Evolutionary conservation across 208 protist genomes (phyloP).

Genomic region (Acanthamoeba triangularis): DNA sequence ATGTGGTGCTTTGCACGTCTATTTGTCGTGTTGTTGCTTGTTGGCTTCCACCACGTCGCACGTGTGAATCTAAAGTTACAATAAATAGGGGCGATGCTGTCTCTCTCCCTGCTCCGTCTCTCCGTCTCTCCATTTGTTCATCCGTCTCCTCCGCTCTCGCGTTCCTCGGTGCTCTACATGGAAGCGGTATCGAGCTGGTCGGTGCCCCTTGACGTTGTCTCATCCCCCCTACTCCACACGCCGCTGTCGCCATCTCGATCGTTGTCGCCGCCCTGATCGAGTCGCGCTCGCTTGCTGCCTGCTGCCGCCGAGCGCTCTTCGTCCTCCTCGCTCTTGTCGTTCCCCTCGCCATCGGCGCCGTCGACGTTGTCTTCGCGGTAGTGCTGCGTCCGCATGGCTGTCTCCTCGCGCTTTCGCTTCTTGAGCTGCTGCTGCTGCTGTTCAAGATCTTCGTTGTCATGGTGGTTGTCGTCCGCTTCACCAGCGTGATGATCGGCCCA

Average conservation of each 20-base stretch:
- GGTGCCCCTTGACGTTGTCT: neutral
- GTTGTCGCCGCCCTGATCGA: neutral
- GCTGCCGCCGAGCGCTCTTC: neutral
- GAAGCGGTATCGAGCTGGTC: neutral
- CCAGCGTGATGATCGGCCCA: neutral
- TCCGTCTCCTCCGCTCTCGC: neutral
- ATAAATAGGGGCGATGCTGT: neutral
- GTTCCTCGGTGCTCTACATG: conserved; percentile 17
- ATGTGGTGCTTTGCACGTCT: too few species aligned
- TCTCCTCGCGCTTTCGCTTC: neutral
- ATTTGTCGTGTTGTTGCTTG: neutral
- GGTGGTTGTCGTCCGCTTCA: neutral
- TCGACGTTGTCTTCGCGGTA: neutral
- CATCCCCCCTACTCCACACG: neutral
- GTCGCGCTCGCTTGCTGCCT: neutral
- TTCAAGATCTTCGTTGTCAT: neutral
- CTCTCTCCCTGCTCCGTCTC: neutral
- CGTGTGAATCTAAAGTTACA: conserved; percentile 44
- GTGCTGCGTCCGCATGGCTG: too few species aligned
- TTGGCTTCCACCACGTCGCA: too few species aligned
- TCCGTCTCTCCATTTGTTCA: neutral
- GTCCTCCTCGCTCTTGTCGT: conserved; percentile 40
- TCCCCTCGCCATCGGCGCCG: neutral
- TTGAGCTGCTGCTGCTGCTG: neutral
- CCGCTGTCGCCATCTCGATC: neutral